Evolutionary conservation across 2,329 filamentous ascomycete genomes (phyloP).

Genomic region (Nothophoma quercina): DNA sequence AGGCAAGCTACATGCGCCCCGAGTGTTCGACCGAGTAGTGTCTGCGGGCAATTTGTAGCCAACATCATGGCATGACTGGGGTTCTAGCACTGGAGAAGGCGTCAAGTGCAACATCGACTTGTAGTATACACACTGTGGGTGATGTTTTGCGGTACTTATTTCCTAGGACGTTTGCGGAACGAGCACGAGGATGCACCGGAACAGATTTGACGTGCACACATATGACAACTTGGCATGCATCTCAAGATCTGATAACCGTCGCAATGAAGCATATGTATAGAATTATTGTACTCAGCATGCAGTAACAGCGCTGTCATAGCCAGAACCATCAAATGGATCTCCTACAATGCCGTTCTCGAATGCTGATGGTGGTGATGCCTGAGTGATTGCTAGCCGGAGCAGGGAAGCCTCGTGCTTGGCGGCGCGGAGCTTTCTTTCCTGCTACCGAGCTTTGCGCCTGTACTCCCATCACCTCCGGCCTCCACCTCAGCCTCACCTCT

Average conservation of each 20-base stretch:
- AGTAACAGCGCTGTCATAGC: too few relatives aligned
- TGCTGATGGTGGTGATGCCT: background rate
- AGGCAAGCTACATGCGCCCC: background rate
- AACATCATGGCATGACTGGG: too few relatives aligned
- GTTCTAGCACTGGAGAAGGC: too few relatives aligned
- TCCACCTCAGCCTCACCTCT: conserved; percentile 27
- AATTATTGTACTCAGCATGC: background rate
- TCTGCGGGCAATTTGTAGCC: too few relatives aligned
- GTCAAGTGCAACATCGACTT: too few relatives aligned
- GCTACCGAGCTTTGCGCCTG: conserved; percentile 33
- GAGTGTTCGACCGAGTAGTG: conserved; percentile 2
- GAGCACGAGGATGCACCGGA: conserved; percentile 18
- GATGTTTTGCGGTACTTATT: background rate
- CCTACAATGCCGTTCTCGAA: background rate
- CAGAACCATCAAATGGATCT: background rate
- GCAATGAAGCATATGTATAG: background rate
- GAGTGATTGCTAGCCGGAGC: conserved; percentile 12
- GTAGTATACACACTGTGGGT: background rate
- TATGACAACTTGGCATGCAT: conserved; percentile 16
- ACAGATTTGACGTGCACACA: conserved; percentile 3
- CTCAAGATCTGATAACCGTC: conserved; percentile 11
- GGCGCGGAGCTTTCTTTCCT: conserved; percentile 40
- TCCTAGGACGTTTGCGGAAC: conserved; percentile 14
- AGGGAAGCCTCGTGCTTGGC: conserved; percentile 15
- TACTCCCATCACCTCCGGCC: conserved; percentile 31